Evolutionary conservation across 31 red algal species (phyloP).

Genomic region (Porphyra umbilicalis): DNA sequence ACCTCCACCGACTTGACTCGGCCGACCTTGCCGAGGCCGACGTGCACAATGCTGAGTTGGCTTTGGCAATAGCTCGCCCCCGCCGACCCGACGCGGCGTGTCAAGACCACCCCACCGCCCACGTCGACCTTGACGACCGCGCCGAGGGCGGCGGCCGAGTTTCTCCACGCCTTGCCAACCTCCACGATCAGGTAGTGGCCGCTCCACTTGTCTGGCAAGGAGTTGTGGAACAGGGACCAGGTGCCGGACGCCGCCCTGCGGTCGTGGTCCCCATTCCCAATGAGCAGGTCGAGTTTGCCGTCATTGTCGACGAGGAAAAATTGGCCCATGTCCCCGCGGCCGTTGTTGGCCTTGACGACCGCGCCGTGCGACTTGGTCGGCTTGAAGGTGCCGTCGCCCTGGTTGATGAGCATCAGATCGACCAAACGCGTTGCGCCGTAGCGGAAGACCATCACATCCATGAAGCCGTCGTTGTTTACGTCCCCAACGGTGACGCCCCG

Average conservation of each 20-base stretch:
- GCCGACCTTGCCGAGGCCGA: conserved; percentile 11
- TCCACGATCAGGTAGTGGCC: conserved; percentile 28
- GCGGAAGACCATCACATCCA: conserved; percentile 34
- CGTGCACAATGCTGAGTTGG: conserved; percentile 35
- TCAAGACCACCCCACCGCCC: conserved; percentile 7
- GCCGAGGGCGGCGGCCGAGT: conserved; percentile 15
- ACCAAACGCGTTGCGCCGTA: background rate
- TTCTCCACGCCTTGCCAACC: conserved; percentile 13
- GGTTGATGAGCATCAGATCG: conserved; percentile 36
- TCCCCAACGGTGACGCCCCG: conserved; percentile 26
- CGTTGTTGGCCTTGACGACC: background rate
- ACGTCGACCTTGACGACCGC: conserved; percentile 17
- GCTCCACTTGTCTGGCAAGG: background rate
- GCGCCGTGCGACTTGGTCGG: background rate
- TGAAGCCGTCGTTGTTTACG: conserved; percentile 39
- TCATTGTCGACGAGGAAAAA: conserved; percentile 29
- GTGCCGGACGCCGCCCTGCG: background rate
- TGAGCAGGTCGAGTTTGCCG: conserved; percentile 18
- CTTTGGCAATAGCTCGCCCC: conserved; percentile 29
- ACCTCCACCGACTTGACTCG: background rate
- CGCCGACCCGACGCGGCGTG: conserved; percentile 31
- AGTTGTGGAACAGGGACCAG: conserved; percentile 25
- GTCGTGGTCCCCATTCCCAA: conserved; percentile 22
- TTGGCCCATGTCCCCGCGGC: conserved; percentile 26
- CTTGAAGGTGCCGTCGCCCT: conserved; percentile 27